Conservation (phyloP, 2,329 filamentous ascomycete species). For the Claviceps sp. region DNA sequence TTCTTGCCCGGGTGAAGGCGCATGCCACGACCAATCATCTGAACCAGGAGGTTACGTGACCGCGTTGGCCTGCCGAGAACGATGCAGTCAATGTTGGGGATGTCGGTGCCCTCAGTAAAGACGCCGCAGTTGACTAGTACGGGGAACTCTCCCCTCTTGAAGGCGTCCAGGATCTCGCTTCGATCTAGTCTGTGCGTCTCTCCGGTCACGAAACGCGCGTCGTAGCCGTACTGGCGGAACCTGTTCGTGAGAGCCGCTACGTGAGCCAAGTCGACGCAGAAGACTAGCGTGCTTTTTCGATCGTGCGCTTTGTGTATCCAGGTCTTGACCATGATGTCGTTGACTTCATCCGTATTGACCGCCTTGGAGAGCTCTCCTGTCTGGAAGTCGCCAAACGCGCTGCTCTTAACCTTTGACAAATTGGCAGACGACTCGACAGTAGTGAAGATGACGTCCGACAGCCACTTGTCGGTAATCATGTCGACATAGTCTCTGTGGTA, state of each 20-base stretch:
- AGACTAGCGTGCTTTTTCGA: slow-evolving; percentile 77
- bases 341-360: slow-evolving; percentile 71
- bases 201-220: slow-evolving; percentile 78
- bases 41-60: slow-evolving; percentile 84
- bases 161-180: slow-evolving; percentile 57
- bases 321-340: slow-evolving; percentile 71
- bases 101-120: slow-evolving; percentile 95
- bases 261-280: slow-evolving; percentile 84
- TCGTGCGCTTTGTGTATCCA: slow-evolving; percentile 67
- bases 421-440: slow-evolving; percentile 78
- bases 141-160: slow-evolving; percentile 63
- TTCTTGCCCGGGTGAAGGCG: slow-evolving; percentile 66
- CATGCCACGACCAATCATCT: slow-evolving; percentile 96
- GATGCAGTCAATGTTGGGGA: slow-evolving; percentile 93
- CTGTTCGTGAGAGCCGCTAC: slow-evolving; percentile 58
- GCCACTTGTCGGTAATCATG: slow-evolving; percentile 76
- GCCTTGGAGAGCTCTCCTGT: slow-evolving; percentile 61
- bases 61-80: slow-evolving; percentile 76
- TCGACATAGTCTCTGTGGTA: slow-evolving; percentile 68
- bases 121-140: slow-evolving; percentile 91
- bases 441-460: slow-evolving; percentile 85
- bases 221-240: slow-evolving; percentile 66
- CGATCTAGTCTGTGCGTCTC: slow-evolving; percentile 60
- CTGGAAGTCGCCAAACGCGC: slow-evolving; percentile 61
- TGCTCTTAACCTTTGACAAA: slow-evolving; percentile 54